A percentile compares a stretch with the other conserved stretches of the same genome.
phyloP scores from a whole-genome alignment of 1,284 basidiomycete species.

The Heterobasidion irregulare region DNA sequence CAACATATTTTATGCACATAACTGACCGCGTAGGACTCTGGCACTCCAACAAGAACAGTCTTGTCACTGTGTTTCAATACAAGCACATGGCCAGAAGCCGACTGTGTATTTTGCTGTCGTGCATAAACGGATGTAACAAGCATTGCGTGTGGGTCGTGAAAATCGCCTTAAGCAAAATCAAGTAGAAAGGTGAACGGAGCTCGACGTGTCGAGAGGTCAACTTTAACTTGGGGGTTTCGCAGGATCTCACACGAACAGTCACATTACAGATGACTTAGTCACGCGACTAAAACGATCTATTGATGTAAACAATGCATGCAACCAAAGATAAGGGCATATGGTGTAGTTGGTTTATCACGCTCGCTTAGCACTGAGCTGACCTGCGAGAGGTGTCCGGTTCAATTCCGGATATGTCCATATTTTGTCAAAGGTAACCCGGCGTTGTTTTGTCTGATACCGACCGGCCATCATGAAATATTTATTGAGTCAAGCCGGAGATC shows the following conservation, averaged over 20 bases:
- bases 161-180: not conserved
- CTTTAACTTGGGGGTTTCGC: not conserved
- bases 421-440: not conserved
- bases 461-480: not conserved
- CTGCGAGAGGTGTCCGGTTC: conserved; percentile 6
- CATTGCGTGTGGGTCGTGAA: not conserved
- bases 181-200: not conserved
- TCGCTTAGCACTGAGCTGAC: not conserved
- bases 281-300: too few relatives aligned
- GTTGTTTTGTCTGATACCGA: not conserved
- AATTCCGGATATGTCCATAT: conserved; percentile 5
- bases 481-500: not conserved
- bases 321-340: not conserved
- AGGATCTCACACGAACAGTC: too few relatives aligned
- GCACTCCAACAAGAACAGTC: conserved; percentile 9
- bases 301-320: too few relatives aligned
- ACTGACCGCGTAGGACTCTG: conserved; percentile 6
- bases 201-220: not conserved
- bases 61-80: conserved; percentile 4
- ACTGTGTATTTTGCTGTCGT: not conserved
- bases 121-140: not conserved
- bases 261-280: too few relatives aligned
- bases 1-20: not conserved
- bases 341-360: conserved; percentile 7
- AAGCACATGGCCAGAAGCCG: conserved; percentile 1